Evolutionary conservation across 129 eudicot species (phyloP).

Genomic region (Calendula officinalis): DNA sequence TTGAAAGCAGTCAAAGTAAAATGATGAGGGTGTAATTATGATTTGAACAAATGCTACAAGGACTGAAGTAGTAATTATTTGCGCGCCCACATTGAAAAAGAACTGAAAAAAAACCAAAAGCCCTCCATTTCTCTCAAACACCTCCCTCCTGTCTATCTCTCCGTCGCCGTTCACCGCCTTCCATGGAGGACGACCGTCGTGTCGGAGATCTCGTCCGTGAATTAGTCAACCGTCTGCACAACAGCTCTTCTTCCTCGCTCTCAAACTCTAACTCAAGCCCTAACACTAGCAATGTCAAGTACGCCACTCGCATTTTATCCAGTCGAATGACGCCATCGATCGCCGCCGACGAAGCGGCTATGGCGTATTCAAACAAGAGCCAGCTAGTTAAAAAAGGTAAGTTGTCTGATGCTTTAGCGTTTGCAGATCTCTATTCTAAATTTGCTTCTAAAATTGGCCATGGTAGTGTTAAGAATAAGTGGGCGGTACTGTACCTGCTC

Average conservation of each 20-base stretch:
- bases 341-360: constrained; percentile 67
- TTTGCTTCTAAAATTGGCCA: constrained; percentile 64
- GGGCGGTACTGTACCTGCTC: constrained; percentile 91
- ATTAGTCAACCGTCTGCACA: constrained; percentile 70
- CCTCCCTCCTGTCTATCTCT: constrained; percentile 18
- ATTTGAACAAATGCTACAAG: neutral
- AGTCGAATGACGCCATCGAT: constrained; percentile 95
- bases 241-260: constrained; percentile 25
- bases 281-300: constrained; percentile 46
- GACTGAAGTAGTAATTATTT: constrained; percentile 25
- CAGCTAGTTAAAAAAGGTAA: constrained; percentile 82
- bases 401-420: constrained; percentile 70
- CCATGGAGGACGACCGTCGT: constrained; percentile 65
- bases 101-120: constrained; percentile 35
- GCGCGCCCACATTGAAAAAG: constrained; percentile 79
- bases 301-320: constrained; percentile 78
- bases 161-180: constrained; percentile 29
- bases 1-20: no score
- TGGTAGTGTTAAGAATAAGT: constrained; percentile 81
- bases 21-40: neutral
- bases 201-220: constrained; percentile 77
- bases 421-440: constrained; percentile 79
- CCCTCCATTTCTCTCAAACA: constrained; percentile 29
- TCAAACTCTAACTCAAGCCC: constrained; percentile 47
- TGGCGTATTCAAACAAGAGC: constrained; percentile 84